Evolutionary conservation across 305 asterid species (phyloP), one percentile per base, ranked within the genome.

Genomic region (Withania somnifera): DNA sequence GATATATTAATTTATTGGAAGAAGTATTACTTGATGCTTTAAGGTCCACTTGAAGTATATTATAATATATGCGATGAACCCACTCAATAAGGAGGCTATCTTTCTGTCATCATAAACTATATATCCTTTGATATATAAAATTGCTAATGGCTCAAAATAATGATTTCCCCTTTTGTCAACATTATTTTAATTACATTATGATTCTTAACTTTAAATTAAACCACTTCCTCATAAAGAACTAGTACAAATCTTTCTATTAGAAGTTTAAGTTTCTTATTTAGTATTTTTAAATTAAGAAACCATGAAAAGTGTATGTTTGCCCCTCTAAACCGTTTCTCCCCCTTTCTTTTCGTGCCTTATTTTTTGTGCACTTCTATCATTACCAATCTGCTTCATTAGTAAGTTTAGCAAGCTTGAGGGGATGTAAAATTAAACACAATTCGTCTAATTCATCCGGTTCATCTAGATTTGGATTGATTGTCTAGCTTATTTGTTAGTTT

Each of bases 41-140:
- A 81, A 81, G 15, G 69, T 81, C 82, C 86, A 61, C 81, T 84
- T 69, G 61, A 73, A 81, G 14, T 28, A 71, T 34, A n/a, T n/a
- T n/a, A n/a, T n/a, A n/a, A n/a, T n/a, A 66, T n/a, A 32, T 28
- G 75, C 54, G 56, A 60, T 52, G 61, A 66, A 28, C 61, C 82
- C 82, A 84, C 82, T 58, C 53, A 80, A 6, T 11, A 69, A 2
- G 81, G 26, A 75, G 66, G 54, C 58, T 45, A 76, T 84, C 82
- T 84, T 84, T 64, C 81, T 73, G 80, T 63, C 77, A 81, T 84
- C 84, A 84, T 81, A 81, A 75, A 81, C 54, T 61, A 56, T 81
- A 81, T 84, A 79, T 63, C 47, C 26, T 20, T 17, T 19, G 6
- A 56, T 10, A 67, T 71, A 73, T 80, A 63, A 73, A 81, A 51